Evolutionary conservation across 2,329 filamentous ascomycete species (phyloP).

Genomic region (Knoxdaviesia capensis): DNA sequence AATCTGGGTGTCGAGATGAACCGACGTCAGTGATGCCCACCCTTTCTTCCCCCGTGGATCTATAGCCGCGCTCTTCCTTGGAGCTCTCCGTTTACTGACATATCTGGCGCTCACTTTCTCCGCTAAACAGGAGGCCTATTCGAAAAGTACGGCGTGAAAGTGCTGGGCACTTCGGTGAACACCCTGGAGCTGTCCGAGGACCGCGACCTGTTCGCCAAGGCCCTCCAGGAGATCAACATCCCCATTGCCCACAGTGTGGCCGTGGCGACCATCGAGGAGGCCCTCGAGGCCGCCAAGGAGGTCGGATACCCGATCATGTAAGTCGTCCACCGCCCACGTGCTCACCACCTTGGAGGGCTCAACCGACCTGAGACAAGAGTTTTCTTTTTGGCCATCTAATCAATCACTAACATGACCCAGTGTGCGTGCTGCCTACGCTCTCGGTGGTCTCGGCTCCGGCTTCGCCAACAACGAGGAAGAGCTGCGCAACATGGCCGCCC

Average conservation of each 20-base stretch:
- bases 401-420: neutral
- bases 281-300: slow-evolving; percentile 64
- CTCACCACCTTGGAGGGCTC: too few relatives aligned
- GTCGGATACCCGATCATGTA: slow-evolving; percentile 88
- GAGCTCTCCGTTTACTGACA: slow-evolving; percentile 1
- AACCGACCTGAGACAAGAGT: too few relatives aligned
- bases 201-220: slow-evolving; percentile 87
- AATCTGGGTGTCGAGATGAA: slow-evolving; percentile 97
- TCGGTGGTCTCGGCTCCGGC: slow-evolving; percentile 88
- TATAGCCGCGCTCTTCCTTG: neutral
- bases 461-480: slow-evolving; percentile 92
- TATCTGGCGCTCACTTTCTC: neutral
- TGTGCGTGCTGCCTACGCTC: slow-evolving; percentile 86
- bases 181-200: slow-evolving; percentile 79
- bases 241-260: slow-evolving; percentile 94
- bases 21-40: slow-evolving; percentile 26
- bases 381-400: too few relatives aligned
- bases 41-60: neutral
- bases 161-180: slow-evolving; percentile 84
- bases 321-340: neutral
- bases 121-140: slow-evolving; percentile 49
- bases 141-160: slow-evolving; percentile 86
- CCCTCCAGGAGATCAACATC: slow-evolving; percentile 91
- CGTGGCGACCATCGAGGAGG: slow-evolving; percentile 78
- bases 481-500: slow-evolving; percentile 78